phyloP scores from a whole-genome alignment of 2,329 filamentous ascomycete species.

The Colletotrichum acutatum region DNA sequence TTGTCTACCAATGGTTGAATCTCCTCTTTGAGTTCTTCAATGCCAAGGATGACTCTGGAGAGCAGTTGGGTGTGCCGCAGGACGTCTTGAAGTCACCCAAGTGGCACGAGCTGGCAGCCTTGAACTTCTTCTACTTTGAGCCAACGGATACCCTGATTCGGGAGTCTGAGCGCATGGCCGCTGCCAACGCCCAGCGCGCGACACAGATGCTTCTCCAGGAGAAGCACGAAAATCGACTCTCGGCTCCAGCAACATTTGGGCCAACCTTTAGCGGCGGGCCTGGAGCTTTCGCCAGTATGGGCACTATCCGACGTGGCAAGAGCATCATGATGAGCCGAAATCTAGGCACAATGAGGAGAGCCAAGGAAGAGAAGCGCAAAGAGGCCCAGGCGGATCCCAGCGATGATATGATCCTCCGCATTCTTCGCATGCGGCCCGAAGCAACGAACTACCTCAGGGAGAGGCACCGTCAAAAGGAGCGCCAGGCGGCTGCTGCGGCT shows the following conservation, averaged over 20 bases:
- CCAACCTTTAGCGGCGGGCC: conserved; percentile 62
- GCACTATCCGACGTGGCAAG: conserved; percentile 74
- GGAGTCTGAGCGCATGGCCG: conserved; percentile 96
- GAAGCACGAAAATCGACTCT: conserved; percentile 65
- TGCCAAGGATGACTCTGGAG: conserved; percentile 84
- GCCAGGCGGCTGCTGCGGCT: conserved; percentile 87
- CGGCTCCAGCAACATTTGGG: conserved; percentile 65
- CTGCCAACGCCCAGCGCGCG: conserved; percentile 79
- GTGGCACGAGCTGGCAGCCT: conserved; percentile 94
- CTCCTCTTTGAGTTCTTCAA: conserved; percentile 96
- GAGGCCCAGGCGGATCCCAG: conserved; percentile 96
- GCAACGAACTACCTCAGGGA: conserved; percentile 89
- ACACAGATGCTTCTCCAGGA: conserved; percentile 73
- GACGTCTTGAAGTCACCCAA: conserved; percentile 96
- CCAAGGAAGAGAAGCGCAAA: conserved; percentile 94
- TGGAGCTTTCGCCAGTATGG: conserved; percentile 71
- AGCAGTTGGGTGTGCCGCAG: conserved; percentile 87
- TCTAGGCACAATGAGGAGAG: conserved; percentile 93
- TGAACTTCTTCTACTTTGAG: conserved; percentile 99
- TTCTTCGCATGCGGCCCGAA: conserved; percentile 93
- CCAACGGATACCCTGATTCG: conserved; percentile 90
- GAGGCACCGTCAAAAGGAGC: conserved; percentile 91
- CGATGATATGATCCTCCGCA: conserved; percentile 97
- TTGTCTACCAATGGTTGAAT: conserved; percentile 94
- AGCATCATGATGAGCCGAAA: conserved; percentile 96